phyloP scores from a whole-genome alignment of 768 basidiomycete genomes.

The Pulveroboletus ravenelii region DNA sequence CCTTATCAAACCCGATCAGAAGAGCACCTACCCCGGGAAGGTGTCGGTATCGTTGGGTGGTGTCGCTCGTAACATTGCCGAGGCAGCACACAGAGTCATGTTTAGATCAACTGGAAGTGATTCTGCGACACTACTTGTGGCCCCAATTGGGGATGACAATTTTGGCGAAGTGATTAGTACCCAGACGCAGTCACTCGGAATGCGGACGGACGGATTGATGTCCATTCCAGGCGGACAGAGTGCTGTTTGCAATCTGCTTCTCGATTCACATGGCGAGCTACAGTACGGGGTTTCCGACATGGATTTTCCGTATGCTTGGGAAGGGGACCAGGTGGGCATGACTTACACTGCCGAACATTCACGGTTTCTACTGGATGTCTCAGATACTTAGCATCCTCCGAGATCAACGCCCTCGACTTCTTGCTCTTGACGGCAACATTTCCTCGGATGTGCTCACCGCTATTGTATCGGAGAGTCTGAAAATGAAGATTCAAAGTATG shows the following conservation, averaged over 20 bases:
- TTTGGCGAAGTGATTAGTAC: constrained; percentile 65
- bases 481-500: constrained; percentile 51
- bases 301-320: constrained; percentile 56
- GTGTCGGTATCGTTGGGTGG: constrained; percentile 77
- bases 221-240: constrained; percentile 42
- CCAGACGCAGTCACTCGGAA: constrained; percentile 57
- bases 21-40: constrained; percentile 77
- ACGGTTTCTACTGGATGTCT: neutral
- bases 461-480: constrained; percentile 49
- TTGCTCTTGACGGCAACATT: constrained; percentile 78
- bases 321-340: constrained; percentile 38
- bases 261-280: constrained; percentile 68
- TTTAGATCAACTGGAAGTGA: constrained; percentile 24
- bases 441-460: constrained; percentile 46
- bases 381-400: constrained; percentile 53
- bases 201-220: constrained; percentile 80
- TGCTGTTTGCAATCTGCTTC: constrained; percentile 82
- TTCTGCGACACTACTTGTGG: constrained; percentile 54
- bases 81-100: constrained; percentile 73
- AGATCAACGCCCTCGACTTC: constrained; percentile 47
- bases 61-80: constrained; percentile 93
- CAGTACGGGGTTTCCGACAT: constrained; percentile 92
- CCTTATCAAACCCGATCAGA: constrained; percentile 32
- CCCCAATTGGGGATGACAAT: constrained; percentile 71
- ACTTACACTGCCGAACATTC: neutral